phyloP scores from a whole-genome alignment of 2,329 filamentous ascomycete genomes.

The Colletotrichum somersetense region DNA sequence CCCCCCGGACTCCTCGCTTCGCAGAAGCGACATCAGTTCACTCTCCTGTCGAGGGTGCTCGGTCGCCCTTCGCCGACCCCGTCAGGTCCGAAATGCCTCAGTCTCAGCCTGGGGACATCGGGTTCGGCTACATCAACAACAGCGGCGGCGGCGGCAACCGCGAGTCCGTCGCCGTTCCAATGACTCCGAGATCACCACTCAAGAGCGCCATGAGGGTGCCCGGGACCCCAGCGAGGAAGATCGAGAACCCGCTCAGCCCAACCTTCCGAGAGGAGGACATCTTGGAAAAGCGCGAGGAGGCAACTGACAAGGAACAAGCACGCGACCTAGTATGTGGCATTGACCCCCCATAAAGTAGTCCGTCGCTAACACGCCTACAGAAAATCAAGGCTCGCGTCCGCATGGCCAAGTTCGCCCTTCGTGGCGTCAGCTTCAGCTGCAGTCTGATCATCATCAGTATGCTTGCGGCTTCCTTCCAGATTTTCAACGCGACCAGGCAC shows the following conservation, averaged over 20 bases:
- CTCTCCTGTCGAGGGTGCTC: conserved; percentile 75
- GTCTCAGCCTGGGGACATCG: conserved; percentile 85
- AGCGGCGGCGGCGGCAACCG: conserved; percentile 56
- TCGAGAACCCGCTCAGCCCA: conserved; percentile 86
- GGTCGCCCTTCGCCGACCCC: conserved; percentile 71
- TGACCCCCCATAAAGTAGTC: too few species aligned
- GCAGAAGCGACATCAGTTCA: conserved; percentile 84
- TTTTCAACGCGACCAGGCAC: conserved; percentile 89
- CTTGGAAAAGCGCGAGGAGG: conserved; percentile 85
- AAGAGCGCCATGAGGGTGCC: conserved; percentile 93
- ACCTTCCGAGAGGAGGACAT: conserved; percentile 91
- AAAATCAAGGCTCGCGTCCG: conserved; percentile 93
- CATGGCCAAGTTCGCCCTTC: conserved; percentile 94
- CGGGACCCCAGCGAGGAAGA: conserved; percentile 79
- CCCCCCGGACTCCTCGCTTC: conserved; percentile 81
- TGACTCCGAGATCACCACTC: conserved; percentile 81
- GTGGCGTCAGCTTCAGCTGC: conserved; percentile 96
- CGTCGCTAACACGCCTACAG: conserved; percentile 61
- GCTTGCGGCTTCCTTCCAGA: conserved; percentile 86
- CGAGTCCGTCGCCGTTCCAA: conserved; percentile 71
- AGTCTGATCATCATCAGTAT: conserved; percentile 94
- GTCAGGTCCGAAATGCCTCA: conserved; percentile 69
- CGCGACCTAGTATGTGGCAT: conserved; percentile 81
- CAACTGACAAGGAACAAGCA: conserved; percentile 88
- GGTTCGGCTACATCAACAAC: conserved; percentile 89